Evolutionary conservation across 1,284 basidiomycete species (phyloP).

Genomic region (Pterulicium gracile): DNA sequence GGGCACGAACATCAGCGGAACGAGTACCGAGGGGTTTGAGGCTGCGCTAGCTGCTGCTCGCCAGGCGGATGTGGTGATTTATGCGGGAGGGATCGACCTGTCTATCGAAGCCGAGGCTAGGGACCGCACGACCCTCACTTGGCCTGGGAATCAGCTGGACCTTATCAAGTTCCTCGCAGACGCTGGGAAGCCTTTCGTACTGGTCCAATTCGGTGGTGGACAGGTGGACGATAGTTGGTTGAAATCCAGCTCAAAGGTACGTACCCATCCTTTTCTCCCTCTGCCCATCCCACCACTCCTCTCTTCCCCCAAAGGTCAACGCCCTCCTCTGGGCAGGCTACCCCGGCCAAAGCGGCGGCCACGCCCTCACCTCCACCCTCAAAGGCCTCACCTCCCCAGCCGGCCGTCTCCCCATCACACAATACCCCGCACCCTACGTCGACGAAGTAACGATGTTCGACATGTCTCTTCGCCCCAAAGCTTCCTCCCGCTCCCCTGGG

Average conservation of each 20-base stretch:
- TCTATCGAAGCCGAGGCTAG: conserved; percentile 39
- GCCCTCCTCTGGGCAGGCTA: conserved; percentile 46
- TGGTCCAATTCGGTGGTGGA: conserved; percentile 45
- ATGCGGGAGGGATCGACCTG: conserved; percentile 47
- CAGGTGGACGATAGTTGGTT: conserved; percentile 39
- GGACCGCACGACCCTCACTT: conserved; percentile 39
- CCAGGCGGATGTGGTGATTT: conserved; percentile 47
- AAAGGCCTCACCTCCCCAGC: conserved; percentile 39
- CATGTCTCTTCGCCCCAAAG: conserved; percentile 39
- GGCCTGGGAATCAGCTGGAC: conserved; percentile 45
- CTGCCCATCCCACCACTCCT: background rate
- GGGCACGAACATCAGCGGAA: conserved; percentile 31
- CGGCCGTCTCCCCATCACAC: conserved; percentile 40
- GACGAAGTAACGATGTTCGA: conserved; percentile 43
- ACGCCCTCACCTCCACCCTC: conserved; percentile 38
- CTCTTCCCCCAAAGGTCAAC: conserved; percentile 28
- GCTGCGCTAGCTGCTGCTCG: conserved; percentile 56
- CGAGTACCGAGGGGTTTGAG: conserved; percentile 31
- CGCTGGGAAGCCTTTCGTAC: conserved; percentile 38
- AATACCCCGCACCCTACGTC: conserved; percentile 40
- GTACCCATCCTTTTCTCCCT: conserved; percentile 11
- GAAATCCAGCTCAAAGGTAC: conserved; percentile 31
- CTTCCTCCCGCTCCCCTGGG: conserved; percentile 31
- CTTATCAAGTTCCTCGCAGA: conserved; percentile 31
- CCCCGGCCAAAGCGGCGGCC: conserved; percentile 42